Evolutionary conservation across 208 protist genomes (phyloP), one percentile per base, ranked within the genome.

Genomic region (Blastocrithidia nonstop): DNA sequence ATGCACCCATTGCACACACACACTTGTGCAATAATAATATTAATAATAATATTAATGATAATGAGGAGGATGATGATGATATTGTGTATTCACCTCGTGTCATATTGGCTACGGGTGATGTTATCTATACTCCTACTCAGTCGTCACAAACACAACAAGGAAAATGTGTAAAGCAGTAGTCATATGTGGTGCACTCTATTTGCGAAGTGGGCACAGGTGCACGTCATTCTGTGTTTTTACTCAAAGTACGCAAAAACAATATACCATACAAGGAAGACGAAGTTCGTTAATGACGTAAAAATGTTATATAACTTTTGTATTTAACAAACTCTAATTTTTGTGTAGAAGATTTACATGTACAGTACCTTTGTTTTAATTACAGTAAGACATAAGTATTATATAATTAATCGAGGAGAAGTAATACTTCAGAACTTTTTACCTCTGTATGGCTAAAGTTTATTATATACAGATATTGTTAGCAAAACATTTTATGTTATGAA

Each of bases 151-250:
- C 31, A 20, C 15, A 50, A 41, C 24, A 33, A 36, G 13, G 42
- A 2, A 41, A 41, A 11, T 1, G 26, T 21, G 22, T 0, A 23
- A 11, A 8, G 54, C 17, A 25, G n/a, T 17, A 11, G 33, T 20
- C 5, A 23, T 66, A 45, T 42, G 41, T 27, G 21, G 69, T 88
- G 32, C 45, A 57, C 29, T 29, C 41, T 15, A 70, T 91, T 23
- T 42, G 28, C 3, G 62, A 51, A n/a, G 60, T 61, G 0, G 57
- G 32, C 4, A 73, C 76, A 17, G 81, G 81, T 1, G 61, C 63
- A 3, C 58, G 70, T 1, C 81, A 91, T 57, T 80, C 76, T 23
- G 53, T 87, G 3, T 80, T 82, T 46, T 43, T 91, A 0, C 21
- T 91, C 9, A 60, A 84, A 27, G 66, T 85, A 2, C 29, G 23